Conservation (phyloP, 2,329 filamentous ascomycete genomes). For the Fusarium sulawesiense region DNA sequence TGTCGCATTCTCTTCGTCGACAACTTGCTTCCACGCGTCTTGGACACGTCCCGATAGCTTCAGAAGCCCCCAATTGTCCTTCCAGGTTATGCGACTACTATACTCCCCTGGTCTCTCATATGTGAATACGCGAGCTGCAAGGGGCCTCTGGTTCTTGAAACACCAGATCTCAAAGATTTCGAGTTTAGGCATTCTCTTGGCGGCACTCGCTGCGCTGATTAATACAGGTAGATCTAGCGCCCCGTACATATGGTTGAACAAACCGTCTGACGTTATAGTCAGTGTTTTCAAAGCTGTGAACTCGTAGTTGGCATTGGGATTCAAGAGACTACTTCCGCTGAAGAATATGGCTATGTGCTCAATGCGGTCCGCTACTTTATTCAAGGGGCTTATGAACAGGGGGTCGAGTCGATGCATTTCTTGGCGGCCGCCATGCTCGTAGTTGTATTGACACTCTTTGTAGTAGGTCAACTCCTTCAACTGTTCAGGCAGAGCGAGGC, state of each 20-base stretch:
- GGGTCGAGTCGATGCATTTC: background rate
- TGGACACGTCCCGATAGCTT: too few relatives aligned
- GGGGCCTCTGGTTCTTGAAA: too few relatives aligned
- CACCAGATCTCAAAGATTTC: constrained; percentile 14
- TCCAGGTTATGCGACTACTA: background rate
- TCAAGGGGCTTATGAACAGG: background rate
- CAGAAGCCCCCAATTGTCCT: background rate
- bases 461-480: background rate
- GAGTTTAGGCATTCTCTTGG: constrained; percentile 15
- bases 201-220: background rate
- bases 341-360: constrained; percentile 23
- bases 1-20: accelerated
- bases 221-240: background rate
- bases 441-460: background rate
- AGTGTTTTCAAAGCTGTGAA: constrained; percentile 4
- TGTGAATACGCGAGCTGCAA: too few relatives aligned
- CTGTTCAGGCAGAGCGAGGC: background rate
- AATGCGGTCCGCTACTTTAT: background rate
- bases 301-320: background rate
- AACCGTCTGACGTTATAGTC: background rate
- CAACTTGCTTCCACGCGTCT: background rate
- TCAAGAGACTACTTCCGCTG: constrained; percentile 1
- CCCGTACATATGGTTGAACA: background rate
- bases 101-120: too few relatives aligned
- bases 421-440: too few relatives aligned